phyloP scores from a whole-genome alignment of 116 monocot genomes.

The Iris pallida region DNA sequence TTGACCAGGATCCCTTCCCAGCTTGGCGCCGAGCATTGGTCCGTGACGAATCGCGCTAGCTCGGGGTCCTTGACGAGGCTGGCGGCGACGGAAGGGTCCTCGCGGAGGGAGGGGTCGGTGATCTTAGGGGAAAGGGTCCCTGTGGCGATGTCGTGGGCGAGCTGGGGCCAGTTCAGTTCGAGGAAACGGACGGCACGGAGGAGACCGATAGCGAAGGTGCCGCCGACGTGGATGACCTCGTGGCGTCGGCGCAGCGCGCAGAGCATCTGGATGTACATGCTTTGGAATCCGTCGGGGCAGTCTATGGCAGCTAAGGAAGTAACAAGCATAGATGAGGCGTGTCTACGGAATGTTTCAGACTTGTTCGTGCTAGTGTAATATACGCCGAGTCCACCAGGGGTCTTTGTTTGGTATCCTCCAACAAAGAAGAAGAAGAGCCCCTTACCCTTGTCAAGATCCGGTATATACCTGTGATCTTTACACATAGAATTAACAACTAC shows the following conservation, averaged over 20 bases:
- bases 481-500: too few species aligned
- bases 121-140: constrained; percentile 16
- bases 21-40: constrained; percentile 20
- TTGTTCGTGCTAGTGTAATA: too few species aligned
- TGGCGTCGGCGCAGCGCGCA: constrained; percentile 24
- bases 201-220: constrained; percentile 32
- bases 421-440: too few species aligned
- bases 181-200: constrained; percentile 40
- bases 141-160: constrained; percentile 22
- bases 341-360: too few species aligned
- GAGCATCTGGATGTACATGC: constrained; percentile 44
- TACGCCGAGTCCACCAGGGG: too few species aligned
- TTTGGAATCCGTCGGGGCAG: constrained; percentile 31
- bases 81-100: neutral
- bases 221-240: constrained; percentile 29
- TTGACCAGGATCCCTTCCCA: constrained; percentile 36
- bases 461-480: too few species aligned
- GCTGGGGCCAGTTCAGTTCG: constrained; percentile 18
- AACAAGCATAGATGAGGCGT: too few species aligned
- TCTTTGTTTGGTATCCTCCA: too few species aligned
- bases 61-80: constrained; percentile 10
- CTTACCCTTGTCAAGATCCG: too few species aligned
- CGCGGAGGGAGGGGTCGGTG: constrained; percentile 18
- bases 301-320: constrained; percentile 30
- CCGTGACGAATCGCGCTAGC: constrained; percentile 10